Base-by-base conservation (phyloP, 2,329 filamentous ascomycete genomes). In the Didymella pinodella region DNA sequence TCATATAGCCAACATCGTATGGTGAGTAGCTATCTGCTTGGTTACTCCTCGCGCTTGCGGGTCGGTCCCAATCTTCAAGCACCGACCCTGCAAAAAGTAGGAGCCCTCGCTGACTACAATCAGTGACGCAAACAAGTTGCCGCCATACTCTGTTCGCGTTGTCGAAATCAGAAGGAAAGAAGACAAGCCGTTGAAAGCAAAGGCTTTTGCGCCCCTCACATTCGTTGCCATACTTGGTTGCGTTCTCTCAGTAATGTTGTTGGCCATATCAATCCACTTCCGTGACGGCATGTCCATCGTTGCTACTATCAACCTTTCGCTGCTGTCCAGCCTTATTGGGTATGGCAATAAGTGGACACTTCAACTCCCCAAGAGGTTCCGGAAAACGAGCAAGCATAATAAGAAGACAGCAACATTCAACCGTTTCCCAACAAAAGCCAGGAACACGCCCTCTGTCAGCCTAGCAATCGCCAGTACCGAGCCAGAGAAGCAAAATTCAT, bases 271-370 rank as follows among this genome's bases (percentile, higher is more conserved):
- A 0, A 78, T 84, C 57, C 70, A 73, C 40, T 75, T 76, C 31
- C 65, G 77, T 2, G 83, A 84, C 64, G 83, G 82, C 59, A 82
- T 84, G 78, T 83, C 82, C 3, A 67, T 84, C 20, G 59, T 84
- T 10, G 80, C 83, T 2, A 82, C 79, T 2, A 63, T 81, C 31
- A 73, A 81, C 0, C 75, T 85, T 5, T 83, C 82, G 3, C 65
- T 80, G 5, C 75, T 85, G 16, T 82, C 82, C 7, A 82, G 78
- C 2, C 68, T 84, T 7, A 80, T 83, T 32, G 83, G 83, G 7
- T 61, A 79, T 28, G 79, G 77, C 48, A 84, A 83, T 63, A 82
- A 82, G 50, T 85, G 82, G 82, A 75, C 62, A 3, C 72, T 84
- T 5, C 65, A 73, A 34, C 75, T 84, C 0, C 78, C 79, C 3